phyloP scores from a whole-genome alignment of 495 filamentous ascomycete species.

The Talaromyces trachyspermus region DNA sequence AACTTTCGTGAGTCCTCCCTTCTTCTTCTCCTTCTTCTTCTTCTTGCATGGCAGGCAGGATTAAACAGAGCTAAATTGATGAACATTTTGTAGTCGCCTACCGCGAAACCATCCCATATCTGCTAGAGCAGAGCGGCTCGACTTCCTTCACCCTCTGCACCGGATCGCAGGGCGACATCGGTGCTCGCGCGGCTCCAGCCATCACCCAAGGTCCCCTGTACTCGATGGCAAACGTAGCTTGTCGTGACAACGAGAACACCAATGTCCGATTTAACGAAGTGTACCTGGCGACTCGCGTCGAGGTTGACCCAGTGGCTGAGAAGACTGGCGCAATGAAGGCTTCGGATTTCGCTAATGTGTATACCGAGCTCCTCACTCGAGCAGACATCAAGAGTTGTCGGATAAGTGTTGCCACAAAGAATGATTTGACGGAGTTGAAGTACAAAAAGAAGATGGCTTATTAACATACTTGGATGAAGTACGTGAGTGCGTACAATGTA shows the following conservation, averaged over 20 bases:
- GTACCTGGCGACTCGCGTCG: conserved; percentile 25
- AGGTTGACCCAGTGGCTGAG: conserved; percentile 23
- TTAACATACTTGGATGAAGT: too few species aligned
- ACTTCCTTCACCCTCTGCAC: conserved; percentile 34
- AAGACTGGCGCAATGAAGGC: conserved; percentile 9
- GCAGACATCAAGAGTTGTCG: background rate
- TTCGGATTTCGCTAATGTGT: background rate
- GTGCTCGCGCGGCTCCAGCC: conserved; percentile 18
- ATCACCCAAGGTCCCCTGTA: conserved; percentile 31
- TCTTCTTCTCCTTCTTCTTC: too few species aligned
- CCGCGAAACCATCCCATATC: conserved; percentile 28
- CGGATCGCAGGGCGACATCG: conserved; percentile 27
- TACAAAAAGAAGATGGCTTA: background rate
- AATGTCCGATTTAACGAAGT: conserved; percentile 36
- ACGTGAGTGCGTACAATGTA: too few species aligned
- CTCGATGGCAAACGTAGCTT: conserved; percentile 25
- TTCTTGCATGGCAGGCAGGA: background rate
- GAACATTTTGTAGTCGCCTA: conserved; percentile 26
- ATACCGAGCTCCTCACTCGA: background rate
- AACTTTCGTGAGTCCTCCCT: conserved; percentile 31
- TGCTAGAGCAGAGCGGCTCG: conserved; percentile 26
- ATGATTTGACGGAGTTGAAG: conserved; percentile 1
- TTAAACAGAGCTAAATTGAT: conserved; percentile 6
- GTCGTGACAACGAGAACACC: conserved; percentile 24
- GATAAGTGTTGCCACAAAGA: background rate